Percentiles rank a stretch among this genome's conserved stretches.
phyloP scores from a whole-genome alignment of 306 rosid species.

The Sindora glabra region DNA sequence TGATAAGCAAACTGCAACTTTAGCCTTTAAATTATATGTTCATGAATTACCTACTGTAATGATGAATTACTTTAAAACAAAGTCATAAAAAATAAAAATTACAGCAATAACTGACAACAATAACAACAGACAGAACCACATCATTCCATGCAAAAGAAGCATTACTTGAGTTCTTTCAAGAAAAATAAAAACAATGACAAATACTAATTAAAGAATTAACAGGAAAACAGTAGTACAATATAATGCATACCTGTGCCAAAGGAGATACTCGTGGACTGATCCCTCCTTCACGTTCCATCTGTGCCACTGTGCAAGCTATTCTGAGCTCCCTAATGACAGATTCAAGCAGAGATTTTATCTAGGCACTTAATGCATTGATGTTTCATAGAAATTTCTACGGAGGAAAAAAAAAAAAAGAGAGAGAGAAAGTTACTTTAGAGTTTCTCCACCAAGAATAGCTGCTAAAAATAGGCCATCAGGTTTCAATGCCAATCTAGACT shows the following conservation, averaged over 20 bases:
- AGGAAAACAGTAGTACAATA: neutral
- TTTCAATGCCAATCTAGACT: slow-evolving; percentile 88
- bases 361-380: slow-evolving; percentile 10
- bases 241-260: slow-evolving; percentile 68
- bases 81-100: neutral
- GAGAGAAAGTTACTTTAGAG: slow-evolving; percentile 73
- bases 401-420: slow-evolving; percentile 6
- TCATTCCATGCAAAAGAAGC: slow-evolving; percentile 3
- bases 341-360: slow-evolving; percentile 14
- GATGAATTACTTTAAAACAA: neutral
- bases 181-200: neutral
- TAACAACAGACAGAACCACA: neutral
- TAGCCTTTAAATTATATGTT: no score
- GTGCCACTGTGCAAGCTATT: slow-evolving; percentile 95
- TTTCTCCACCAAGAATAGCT: slow-evolving; percentile 93
- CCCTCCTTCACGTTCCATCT: slow-evolving; percentile 98
- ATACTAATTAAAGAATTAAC: neutral
- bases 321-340: slow-evolving; percentile 71
- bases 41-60: slow-evolving; percentile 1
- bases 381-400: neutral
- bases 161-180: slow-evolving; percentile 8
- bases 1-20: slow-evolving; percentile 1
- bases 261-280: slow-evolving; percentile 93
- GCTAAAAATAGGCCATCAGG: slow-evolving; percentile 95
- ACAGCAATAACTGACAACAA: neutral